Evolutionary conservation across 1,284 basidiomycete genomes (phyloP).

Genomic region (Fomitopsis betulina): DNA sequence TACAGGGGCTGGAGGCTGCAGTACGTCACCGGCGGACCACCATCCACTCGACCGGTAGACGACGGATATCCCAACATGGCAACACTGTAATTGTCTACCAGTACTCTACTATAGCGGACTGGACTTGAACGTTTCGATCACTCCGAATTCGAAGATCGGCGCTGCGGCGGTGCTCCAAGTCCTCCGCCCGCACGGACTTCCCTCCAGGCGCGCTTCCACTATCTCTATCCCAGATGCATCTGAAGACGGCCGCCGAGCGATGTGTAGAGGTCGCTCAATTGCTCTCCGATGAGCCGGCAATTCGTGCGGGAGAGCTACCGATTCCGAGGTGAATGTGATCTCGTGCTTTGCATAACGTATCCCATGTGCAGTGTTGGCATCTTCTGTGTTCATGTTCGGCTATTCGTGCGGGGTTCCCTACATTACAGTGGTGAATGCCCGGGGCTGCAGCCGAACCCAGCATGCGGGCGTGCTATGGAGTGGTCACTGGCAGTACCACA

Average conservation of each 20-base stretch:
- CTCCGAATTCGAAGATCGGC: slow-evolving; percentile 1
- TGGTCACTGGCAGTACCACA: too few relatives aligned
- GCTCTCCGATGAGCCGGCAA: background rate
- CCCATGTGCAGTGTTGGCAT: too few relatives aligned
- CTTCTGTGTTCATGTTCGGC: too few relatives aligned
- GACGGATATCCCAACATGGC: too few relatives aligned
- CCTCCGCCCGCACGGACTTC: background rate
- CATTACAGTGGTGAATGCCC: too few relatives aligned
- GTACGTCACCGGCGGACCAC: background rate
- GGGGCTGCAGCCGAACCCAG: too few relatives aligned
- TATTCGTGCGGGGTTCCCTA: too few relatives aligned
- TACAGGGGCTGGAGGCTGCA: background rate
- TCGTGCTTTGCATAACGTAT: background rate
- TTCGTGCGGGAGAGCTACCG: background rate
- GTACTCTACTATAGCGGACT: background rate
- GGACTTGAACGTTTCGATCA: background rate
- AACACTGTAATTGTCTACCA: too few relatives aligned
- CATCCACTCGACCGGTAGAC: background rate
- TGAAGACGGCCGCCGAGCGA: background rate
- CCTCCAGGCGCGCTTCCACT: background rate
- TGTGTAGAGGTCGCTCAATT: background rate
- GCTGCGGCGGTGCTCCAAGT: background rate
- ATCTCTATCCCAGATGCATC: background rate
- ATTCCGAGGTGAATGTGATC: too few relatives aligned
- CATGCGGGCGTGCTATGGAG: too few relatives aligned